Percentiles rank a stretch among this genome's conserved stretches.
Evolutionary conservation across 805 yeast species (phyloP).

Genomic region (Nakazawaea siamensis): DNA sequence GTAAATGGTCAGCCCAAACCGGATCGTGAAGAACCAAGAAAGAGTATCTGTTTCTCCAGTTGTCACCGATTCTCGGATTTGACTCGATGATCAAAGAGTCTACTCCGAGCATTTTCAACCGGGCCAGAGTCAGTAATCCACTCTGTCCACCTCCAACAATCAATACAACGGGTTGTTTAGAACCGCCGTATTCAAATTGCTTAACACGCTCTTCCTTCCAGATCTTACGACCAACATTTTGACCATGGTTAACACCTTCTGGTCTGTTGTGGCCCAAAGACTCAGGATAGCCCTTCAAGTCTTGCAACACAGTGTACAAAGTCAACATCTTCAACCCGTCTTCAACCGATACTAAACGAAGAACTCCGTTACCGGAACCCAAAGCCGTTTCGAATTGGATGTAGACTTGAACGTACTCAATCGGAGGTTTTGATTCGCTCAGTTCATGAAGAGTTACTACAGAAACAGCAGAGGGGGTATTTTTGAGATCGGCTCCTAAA

Average conservation of each 20-base stretch:
- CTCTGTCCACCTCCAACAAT: slow-evolving; percentile 41
- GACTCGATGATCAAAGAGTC: slow-evolving; percentile 29
- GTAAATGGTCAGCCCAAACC: slow-evolving; percentile 31
- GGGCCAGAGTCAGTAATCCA: slow-evolving; percentile 33
- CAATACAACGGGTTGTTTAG: slow-evolving; percentile 26
- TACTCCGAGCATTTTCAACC: slow-evolving; percentile 31
- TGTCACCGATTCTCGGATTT: slow-evolving; percentile 30
- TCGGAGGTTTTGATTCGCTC: slow-evolving; percentile 13
- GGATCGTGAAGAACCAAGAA: slow-evolving; percentile 38
- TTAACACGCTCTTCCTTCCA: slow-evolving; percentile 14
- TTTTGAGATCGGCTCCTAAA: slow-evolving; percentile 18
- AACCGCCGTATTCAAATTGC: slow-evolving; percentile 15
- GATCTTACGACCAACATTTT: slow-evolving; percentile 17
- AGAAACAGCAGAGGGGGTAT: slow-evolving; percentile 21
- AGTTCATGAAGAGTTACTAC: slow-evolving; percentile 21
- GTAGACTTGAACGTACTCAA: slow-evolving; percentile 27
- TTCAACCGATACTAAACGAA: slow-evolving; percentile 24
- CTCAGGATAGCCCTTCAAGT: slow-evolving; percentile 24
- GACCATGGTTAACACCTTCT: slow-evolving; percentile 30
- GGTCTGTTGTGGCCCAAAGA: slow-evolving; percentile 23
- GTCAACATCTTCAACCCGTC: slow-evolving; percentile 10
- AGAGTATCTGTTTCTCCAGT: slow-evolving; percentile 37
- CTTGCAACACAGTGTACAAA: slow-evolving; percentile 26
- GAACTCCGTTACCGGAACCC: slow-evolving; percentile 25
- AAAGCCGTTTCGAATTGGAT: slow-evolving; percentile 21